Base-by-base conservation (phyloP, 495 filamentous ascomycete species). In the Penicillium cataractarum region DNA sequence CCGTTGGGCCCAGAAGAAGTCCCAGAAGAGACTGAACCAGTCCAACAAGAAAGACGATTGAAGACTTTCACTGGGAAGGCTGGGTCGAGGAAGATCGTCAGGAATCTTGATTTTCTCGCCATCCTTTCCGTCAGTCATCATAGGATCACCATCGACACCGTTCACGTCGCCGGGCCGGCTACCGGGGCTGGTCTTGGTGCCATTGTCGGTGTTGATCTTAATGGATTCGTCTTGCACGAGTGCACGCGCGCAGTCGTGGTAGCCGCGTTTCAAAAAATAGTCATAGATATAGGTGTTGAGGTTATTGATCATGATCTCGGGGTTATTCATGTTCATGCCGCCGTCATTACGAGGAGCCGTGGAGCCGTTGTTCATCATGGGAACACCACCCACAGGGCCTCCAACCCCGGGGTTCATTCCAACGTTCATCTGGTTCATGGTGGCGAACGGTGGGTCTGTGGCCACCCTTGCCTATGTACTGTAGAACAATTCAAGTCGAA, bases 281-380 rank as follows among this genome's bases (percentile, higher is more conserved):
- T 97, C 93, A 81, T 98, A 98, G 61, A 99, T 99, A 73, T 94
- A 97, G 3, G 92, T 97, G 78, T 98, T 96, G 31, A 98, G 87
- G 12, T 92, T 96, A 78, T 93, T 92, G 53, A 98, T 86, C 69
- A 79, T 79, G n/a, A 62, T 63, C 40, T 85, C 81, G 65, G 78
- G 78, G 40, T 69, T 80, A 70, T 74, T 82, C 73, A 74, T 75
- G 65, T 74, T 82, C 73, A 74, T 74, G 63, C 62, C 70, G 62
- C 64, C 73, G 58, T 80, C 82, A 60, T 71, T 79, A 68, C 76
- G 80, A 74, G 74, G 79, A 68, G 76, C 78, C 71, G 72, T 78
- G 67, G 80, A 82, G 69, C 86, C 85, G 69, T 88, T 91, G 71
- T 86, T 88, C 80, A 90, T 89, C 85, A 92, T 90, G 15, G 86